Conservation (phyloP, 2,329 filamentous ascomycete species). For the Trichoderma atrobrunneum region DNA sequence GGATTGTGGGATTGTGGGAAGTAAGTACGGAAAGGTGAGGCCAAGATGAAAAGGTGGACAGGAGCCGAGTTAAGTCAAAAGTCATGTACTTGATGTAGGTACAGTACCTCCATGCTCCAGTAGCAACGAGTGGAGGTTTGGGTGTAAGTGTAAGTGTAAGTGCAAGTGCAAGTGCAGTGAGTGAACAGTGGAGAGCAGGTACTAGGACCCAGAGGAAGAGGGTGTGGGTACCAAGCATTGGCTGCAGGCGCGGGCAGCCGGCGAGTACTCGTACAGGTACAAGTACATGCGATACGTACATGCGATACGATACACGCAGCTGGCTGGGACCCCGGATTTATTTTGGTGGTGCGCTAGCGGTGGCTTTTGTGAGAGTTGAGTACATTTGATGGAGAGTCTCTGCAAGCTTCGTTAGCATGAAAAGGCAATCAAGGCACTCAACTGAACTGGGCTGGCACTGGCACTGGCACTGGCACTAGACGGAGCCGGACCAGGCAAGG, state of each 20-base stretch:
- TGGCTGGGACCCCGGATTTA: constrained; percentile 16
- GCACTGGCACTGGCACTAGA: background rate
- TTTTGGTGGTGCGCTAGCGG: background rate
- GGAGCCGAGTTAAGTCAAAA: background rate
- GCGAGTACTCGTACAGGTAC: background rate
- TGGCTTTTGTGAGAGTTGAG: background rate
- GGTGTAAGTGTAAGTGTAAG: background rate
- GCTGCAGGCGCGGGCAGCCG: constrained; percentile 18
- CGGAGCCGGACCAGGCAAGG: constrained; percentile 17
- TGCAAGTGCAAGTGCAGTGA: background rate
- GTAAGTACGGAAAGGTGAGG: background rate
- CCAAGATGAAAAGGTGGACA: constrained; percentile 10
- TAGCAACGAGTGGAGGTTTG: background rate
- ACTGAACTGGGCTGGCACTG: too few species aligned
- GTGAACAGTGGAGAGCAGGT: background rate
- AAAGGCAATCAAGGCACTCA: background rate
- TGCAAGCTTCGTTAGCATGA: background rate
- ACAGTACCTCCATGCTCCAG: background rate
- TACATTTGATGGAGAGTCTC: too few species aligned
- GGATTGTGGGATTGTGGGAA: background rate
- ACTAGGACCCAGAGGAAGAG: background rate
- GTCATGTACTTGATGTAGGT: background rate
- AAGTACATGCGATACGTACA: too few species aligned
- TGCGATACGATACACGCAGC: background rate
- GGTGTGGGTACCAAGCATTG: constrained; percentile 5